A percentile compares a stretch with the other conserved stretches of the same genome.
Evolutionary conservation across 352 stramenopile species (phyloP).

Genomic region (Phytophthora nicotianae): DNA sequence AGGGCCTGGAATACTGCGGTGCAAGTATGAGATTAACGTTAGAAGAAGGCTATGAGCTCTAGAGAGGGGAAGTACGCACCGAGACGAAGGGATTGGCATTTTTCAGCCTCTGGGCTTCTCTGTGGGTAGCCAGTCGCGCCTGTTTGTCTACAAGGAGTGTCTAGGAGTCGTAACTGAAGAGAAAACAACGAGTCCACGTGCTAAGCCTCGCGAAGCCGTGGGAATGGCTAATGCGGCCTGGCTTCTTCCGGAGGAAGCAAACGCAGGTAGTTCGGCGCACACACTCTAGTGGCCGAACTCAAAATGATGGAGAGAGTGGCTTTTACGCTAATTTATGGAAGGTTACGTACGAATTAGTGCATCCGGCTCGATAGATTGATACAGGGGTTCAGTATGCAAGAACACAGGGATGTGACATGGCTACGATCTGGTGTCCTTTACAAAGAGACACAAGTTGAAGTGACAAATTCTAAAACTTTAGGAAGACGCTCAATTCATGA

Average conservation of each 20-base stretch:
- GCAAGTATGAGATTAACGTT: not conserved
- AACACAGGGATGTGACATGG: not conserved
- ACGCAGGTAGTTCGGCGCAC: constrained; percentile 2
- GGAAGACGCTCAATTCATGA: too few relatives aligned
- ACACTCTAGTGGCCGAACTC: not conserved
- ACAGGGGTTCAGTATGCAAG: not conserved
- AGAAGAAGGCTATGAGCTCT: not conserved
- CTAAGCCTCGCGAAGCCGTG: not conserved
- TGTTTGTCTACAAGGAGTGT: constrained; percentile 1
- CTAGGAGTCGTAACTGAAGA: constrained; percentile 21
- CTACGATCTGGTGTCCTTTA: not conserved
- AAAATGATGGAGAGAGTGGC: constrained; percentile 2
- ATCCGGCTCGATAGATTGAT: not conserved
- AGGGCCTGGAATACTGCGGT: constrained; percentile 30
- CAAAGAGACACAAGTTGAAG: not conserved
- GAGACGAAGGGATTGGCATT: constrained; percentile 42
- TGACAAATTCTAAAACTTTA: not conserved
- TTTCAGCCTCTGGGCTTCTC: not conserved
- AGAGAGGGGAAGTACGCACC: constrained; percentile 17
- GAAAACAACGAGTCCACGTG: constrained; percentile 4
- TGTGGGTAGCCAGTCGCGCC: constrained; percentile 12
- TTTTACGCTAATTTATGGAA: constrained; percentile 25
- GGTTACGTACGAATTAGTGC: constrained; percentile 13
- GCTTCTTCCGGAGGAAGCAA: constrained; percentile 22
- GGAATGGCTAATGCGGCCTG: constrained; percentile 4